These are phyloP conservation scores for Phytophthora pini DNA, from an alignment of 352 stramenopile genomes.

Conservation along the genomic window DNA sequence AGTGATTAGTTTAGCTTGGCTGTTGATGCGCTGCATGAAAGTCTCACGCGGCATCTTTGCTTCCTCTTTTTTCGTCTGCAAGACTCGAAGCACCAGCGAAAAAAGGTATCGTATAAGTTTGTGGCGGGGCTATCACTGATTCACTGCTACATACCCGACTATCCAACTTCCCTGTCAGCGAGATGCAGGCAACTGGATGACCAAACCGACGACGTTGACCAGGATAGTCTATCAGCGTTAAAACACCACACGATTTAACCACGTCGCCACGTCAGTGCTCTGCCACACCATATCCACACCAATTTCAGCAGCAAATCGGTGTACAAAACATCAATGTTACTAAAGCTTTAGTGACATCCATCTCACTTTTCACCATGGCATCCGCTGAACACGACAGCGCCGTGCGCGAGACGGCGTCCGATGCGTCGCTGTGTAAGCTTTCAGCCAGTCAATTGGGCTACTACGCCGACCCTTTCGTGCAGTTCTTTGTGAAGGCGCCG, in stretches of 20 bases:
- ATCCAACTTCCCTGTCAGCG: slow-evolving; percentile 10
- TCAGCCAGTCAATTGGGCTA: slow-evolving; percentile 83
- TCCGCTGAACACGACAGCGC: slow-evolving; percentile 61
- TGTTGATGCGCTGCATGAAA: slow-evolving; percentile 7
- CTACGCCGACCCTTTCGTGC: slow-evolving; percentile 78
- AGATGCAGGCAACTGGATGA: slow-evolving; percentile 7
- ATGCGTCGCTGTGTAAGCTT: slow-evolving; percentile 88
- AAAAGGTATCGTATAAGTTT: neutral
- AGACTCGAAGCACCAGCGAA: too few species aligned
- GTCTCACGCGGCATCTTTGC: slow-evolving; percentile 7
- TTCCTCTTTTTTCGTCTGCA: neutral
- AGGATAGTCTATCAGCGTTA: slow-evolving; percentile 2
- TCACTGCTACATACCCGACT: neutral
- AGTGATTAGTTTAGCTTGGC: neutral
- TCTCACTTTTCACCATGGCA: neutral
- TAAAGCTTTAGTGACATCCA: neutral
- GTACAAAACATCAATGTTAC: neutral
- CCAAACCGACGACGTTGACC: neutral
- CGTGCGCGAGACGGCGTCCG: slow-evolving; percentile 83
- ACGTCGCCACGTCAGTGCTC: slow-evolving; percentile 16
- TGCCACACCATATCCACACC: slow-evolving; percentile 9
- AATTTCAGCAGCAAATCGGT: neutral
- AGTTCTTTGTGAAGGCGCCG: slow-evolving; percentile 83
- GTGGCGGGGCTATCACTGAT: slow-evolving; percentile 1
- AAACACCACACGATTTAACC: slow-evolving; percentile 4